phyloP scores from a whole-genome alignment of 257 asterid genomes.

The Pogostemon cablin region DNA sequence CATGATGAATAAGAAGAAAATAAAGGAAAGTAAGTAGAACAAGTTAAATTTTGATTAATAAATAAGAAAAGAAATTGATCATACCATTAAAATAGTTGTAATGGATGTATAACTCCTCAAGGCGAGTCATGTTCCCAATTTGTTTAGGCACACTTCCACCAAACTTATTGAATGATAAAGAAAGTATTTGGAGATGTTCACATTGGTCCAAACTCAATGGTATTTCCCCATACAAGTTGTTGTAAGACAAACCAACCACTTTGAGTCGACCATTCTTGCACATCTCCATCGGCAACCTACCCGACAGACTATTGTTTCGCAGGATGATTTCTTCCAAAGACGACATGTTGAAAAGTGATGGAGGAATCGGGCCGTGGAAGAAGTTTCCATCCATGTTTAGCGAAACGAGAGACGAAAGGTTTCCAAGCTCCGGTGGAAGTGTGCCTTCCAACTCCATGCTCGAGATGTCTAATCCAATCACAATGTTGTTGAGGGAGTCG shows the following conservation, averaged over 20 bases:
- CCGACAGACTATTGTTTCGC: conserved; percentile 1
- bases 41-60: not conserved
- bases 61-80: too few relatives aligned
- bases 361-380: conserved; percentile 34
- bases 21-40: too few relatives aligned
- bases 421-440: conserved; percentile 29
- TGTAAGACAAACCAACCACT: not conserved
- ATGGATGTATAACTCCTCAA: conserved; percentile 9
- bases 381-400: conserved; percentile 27
- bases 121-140: not conserved
- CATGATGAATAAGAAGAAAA: too few relatives aligned
- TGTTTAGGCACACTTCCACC: conserved; percentile 4
- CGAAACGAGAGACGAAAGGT: conserved; percentile 31
- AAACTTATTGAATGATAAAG: not conserved
- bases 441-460: conserved; percentile 28
- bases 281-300: conserved; percentile 21
- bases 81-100: conserved; percentile 31
- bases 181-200: not conserved
- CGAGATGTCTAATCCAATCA: conserved; percentile 5
- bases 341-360: conserved; percentile 33
- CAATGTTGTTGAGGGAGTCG: conserved; percentile 3
- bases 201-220: conserved; percentile 18
- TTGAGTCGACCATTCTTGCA: not conserved
- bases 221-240: conserved; percentile 17
- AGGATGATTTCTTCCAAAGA: conserved; percentile 3